These are phyloP conservation scores for Royoungia palumana DNA, from an alignment of 768 basidiomycete genomes.

Conservation along the genomic window DNA sequence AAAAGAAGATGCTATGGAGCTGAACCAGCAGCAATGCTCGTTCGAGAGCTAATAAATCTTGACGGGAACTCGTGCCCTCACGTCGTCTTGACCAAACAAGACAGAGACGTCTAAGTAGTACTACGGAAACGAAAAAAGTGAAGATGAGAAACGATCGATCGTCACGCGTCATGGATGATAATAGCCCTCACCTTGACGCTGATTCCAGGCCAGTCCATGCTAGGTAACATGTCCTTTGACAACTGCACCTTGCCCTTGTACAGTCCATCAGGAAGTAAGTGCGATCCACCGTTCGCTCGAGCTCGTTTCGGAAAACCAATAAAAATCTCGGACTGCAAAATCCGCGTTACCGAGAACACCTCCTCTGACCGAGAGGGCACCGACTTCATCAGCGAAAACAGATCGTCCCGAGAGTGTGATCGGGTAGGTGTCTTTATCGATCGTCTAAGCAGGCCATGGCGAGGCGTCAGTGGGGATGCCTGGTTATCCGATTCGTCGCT, in stretches of 20 bases:
- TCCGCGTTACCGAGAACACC: constrained; percentile 19
- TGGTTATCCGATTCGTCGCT: constrained; percentile 43
- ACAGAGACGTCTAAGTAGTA: constrained; percentile 75
- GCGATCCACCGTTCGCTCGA: constrained; percentile 42
- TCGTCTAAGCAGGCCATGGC: constrained; percentile 30
- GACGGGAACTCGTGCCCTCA: constrained; percentile 61
- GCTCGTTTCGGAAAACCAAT: constrained; percentile 74
- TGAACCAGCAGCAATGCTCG: not conserved
- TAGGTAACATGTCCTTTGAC: constrained; percentile 57
- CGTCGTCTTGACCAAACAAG: constrained; percentile 57
- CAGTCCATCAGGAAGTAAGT: constrained; percentile 63
- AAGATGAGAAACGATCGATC: constrained; percentile 6
- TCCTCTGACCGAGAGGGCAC: constrained; percentile 24
- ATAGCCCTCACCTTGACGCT: constrained; percentile 62
- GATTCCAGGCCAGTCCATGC: constrained; percentile 63
- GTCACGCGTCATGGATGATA: constrained; percentile 6
- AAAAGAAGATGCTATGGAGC: not conserved
- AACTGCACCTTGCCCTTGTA: constrained; percentile 57
- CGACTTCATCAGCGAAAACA: constrained; percentile 17
- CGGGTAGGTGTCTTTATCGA: constrained; percentile 24
- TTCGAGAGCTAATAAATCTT: constrained; percentile 41
- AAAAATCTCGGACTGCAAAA: constrained; percentile 41
- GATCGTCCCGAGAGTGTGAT: constrained; percentile 10
- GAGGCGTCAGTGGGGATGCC: constrained; percentile 5
- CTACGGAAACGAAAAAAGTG: constrained; percentile 32